Base-by-base conservation (phyloP, 2,329 filamentous ascomycete species). In the Colletotrichum tropicicola region DNA sequence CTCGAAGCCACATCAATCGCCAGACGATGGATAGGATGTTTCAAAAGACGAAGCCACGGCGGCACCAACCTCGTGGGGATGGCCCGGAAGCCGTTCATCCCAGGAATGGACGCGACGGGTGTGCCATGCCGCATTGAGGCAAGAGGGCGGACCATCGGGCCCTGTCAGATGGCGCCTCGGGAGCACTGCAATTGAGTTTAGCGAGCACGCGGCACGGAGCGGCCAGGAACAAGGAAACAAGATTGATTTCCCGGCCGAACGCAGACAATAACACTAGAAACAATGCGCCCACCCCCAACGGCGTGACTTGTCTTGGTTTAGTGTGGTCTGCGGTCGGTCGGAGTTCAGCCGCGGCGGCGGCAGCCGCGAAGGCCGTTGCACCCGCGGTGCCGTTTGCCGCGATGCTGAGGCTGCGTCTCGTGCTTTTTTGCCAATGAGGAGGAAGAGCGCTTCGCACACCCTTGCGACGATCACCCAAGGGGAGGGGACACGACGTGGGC, bases 381-480 rank as follows among this genome's bases (percentile, higher is more conserved):
- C 17, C 51, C 19, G 30, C 21, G 30, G n/a, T 37, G 32, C 12
- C 48, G 19, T n/a, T n/a, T 35, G 30, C 39, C 30, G 55, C 41
- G 55, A 59, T 17, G 4, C 52, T n/a, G n/a, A n/a, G n/a, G n/a
- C 35, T 35, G 32, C n/a, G n/a, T n/a, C 43, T 59, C 37, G 37
- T 35, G 54, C 2, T 27, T 10, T 43, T 21, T 35, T n/a, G 45
- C 35, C 59, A 62, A 58, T 62, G 13, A 15, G 32, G 21, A 58
- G 1, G 17, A 44, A 27, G 21, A 25, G 5, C 37, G 23, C 27
- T 45, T 15, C 13, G 9, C 23, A 19, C 17, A 17, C 56, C 48
- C 57, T 49, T 45, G 57, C 57, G 57, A 44, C 61, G 57, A 65
- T 65, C 61, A 15, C 19, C 45, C 28, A 30, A 21, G 32, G 12